Base-by-base conservation (phyloP, 345 rosid genomes). In the Erysimum cheiranthoides region DNA sequence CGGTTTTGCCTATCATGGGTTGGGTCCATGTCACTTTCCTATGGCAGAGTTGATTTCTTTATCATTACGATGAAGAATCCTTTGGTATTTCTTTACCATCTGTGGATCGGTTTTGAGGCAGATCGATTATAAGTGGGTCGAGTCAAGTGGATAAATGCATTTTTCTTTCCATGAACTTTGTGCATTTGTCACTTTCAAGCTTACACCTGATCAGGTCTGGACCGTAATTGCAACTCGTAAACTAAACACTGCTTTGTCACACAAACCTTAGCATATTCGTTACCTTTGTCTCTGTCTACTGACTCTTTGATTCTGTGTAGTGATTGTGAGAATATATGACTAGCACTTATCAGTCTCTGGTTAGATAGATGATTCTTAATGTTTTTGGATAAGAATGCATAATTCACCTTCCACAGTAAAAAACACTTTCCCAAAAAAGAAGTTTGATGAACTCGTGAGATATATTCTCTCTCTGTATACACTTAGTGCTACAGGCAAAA, bases 401-500 rank as follows among this genome's bases (percentile, higher is more conserved):
- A 71, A 35, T 70, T 77, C 31, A 56, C 40, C 70, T 70, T 21
- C 8, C 43, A 68, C 6, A 0, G 27, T 10, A 43, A 42, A 11
- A 47, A 16, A 28, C 2, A 17, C 14, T 11, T 52, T 52, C 14
- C 5, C 32, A 62, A 51, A 62, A 62, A 28, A 28, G n/a, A 52
- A 42, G 18, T 53, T 53, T 73, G 56, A 42, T 73, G 54, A 63
- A 65, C 34, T 73, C 63, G 27, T 73, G 14, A 30, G 63, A 53
- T 40, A 51, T 52, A 51, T 53, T 40, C 56, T 73, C 56, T 73
- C 54, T 73, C 34, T 64, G 71, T 46, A 32, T 53, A 65, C 71
- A 64, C 56, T 73, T 73, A 53, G 63, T 63, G 59, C 16, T 42
- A 51, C 70, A 73, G 54, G 56, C 27, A 63, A 52, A 62, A 73